Evolutionary conservation across 805 yeast species (phyloP).

Genomic region (Saccharomycopsis olivae): DNA sequence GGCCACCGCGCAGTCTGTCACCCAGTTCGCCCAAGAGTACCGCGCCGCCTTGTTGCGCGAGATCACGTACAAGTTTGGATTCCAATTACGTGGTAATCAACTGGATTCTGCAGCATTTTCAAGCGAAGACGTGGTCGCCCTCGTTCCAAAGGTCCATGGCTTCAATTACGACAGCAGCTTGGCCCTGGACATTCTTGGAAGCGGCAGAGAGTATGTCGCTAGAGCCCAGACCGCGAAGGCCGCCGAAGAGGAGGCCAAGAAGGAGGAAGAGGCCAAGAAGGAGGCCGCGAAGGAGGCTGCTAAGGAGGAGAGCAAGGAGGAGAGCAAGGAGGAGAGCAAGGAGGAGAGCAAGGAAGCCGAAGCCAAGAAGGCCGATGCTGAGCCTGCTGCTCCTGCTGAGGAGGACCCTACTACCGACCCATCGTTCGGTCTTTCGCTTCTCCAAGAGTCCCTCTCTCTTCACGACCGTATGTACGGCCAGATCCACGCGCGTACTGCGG

Average conservation of each 20-base stretch:
- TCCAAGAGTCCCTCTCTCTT: constrained; percentile 60
- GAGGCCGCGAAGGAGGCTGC: constrained; percentile 17
- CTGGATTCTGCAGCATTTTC: constrained; percentile 24
- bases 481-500: constrained; percentile 71
- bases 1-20: constrained; percentile 32
- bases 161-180: constrained; percentile 54
- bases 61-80: constrained; percentile 68
- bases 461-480: constrained; percentile 78
- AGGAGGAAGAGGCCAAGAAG: constrained; percentile 26
- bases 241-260: too few species aligned
- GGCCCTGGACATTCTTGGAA: constrained; percentile 66
- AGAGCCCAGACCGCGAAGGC: background rate
- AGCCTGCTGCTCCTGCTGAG: too few species aligned
- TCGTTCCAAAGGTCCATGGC: constrained; percentile 70
- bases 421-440: constrained; percentile 50
- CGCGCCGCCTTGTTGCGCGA: constrained; percentile 43
- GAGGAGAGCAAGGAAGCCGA: constrained; percentile 23
- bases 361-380: constrained; percentile 24
- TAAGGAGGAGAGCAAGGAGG: too few species aligned
- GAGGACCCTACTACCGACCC: too few species aligned
- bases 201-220: constrained; percentile 36
- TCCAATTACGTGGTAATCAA: constrained; percentile 55
- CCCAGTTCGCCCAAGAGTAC: constrained; percentile 20
- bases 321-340: background rate
- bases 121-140: constrained; percentile 53